These are phyloP conservation scores for Gliomastix tumulicola DNA, from an alignment of 2,329 filamentous ascomycete genomes.

Conservation along the genomic window DNA sequence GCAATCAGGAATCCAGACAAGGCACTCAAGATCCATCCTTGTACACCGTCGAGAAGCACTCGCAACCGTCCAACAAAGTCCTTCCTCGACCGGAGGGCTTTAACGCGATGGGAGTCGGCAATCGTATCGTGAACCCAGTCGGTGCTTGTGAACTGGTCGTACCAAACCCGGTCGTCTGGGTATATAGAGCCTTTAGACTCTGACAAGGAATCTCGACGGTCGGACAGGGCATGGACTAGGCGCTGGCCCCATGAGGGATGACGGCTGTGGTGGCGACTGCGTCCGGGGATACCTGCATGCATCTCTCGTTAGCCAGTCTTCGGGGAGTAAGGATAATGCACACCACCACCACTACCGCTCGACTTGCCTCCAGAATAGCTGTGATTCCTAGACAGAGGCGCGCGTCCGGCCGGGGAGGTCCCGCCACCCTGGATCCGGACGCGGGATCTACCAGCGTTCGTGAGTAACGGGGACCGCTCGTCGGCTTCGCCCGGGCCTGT, in stretches of 20 bases:
- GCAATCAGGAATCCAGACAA: constrained; percentile 84
- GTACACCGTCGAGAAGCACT: constrained; percentile 75
- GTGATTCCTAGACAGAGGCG: constrained; percentile 28
- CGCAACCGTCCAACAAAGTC: constrained; percentile 76
- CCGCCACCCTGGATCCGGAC: constrained; percentile 30
- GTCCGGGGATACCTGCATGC: constrained; percentile 18
- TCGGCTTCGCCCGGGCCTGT: constrained; percentile 22
- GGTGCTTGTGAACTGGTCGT: constrained; percentile 95
- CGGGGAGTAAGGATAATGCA: constrained; percentile 14
- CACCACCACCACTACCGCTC: too few relatives aligned
- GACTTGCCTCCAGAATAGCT: constrained; percentile 39
- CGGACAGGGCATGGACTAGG: constrained; percentile 54
- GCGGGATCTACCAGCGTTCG: constrained; percentile 29
- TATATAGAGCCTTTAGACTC: constrained; percentile 62
- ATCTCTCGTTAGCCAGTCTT: neutral
- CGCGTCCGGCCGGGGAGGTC: constrained; percentile 16
- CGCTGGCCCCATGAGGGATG: constrained; percentile 53
- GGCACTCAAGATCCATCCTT: constrained; percentile 92
- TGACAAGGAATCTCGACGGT: constrained; percentile 44
- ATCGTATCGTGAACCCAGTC: constrained; percentile 99
- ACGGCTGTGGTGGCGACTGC: constrained; percentile 46
- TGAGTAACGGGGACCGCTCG: constrained; percentile 37
- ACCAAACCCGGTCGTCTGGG: constrained; percentile 88
- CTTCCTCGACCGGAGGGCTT: constrained; percentile 71
- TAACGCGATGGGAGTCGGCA: constrained; percentile 84